Percentiles rank a stretch among this genome's conserved stretches.
Conservation (phyloP, 2,329 filamentous ascomycete genomes). For the Didymella lethalis region DNA sequence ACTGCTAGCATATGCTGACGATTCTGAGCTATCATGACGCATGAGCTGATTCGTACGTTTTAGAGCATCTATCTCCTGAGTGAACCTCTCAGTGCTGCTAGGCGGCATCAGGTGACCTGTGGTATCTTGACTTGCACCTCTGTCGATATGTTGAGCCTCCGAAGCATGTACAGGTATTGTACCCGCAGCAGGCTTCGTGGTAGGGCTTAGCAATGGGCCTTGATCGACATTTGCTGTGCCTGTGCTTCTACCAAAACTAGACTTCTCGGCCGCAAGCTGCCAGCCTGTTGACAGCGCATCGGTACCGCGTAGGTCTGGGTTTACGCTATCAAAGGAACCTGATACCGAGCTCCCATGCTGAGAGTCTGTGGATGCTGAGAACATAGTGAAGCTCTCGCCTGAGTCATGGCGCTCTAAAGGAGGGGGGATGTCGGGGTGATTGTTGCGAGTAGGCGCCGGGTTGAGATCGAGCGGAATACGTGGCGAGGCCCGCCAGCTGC, state of each 20-base stretch:
- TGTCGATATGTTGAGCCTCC: slow-evolving; percentile 17
- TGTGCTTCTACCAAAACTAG: slow-evolving; percentile 45
- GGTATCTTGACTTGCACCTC: slow-evolving; percentile 26
- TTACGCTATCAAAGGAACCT: slow-evolving; percentile 57
- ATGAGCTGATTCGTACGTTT: slow-evolving; percentile 52
- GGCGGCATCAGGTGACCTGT: slow-evolving; percentile 27
- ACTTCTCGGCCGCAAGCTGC: slow-evolving; percentile 35
- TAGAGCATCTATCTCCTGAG: slow-evolving; percentile 50
- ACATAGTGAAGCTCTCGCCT: slow-evolving; percentile 69
- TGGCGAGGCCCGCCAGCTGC: slow-evolving; percentile 59
- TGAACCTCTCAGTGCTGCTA: slow-evolving; percentile 42
- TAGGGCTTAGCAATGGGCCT: slow-evolving; percentile 28
- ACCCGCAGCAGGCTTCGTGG: slow-evolving; percentile 39
- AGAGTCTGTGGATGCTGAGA: slow-evolving; percentile 68
- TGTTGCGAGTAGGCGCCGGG: slow-evolving; percentile 48
- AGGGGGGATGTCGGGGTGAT: slow-evolving; percentile 46
- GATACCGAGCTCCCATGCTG: slow-evolving; percentile 61
- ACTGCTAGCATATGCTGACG: slow-evolving; percentile 48
- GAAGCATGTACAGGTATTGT: slow-evolving; percentile 30
- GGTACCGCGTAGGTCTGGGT: slow-evolving; percentile 35
- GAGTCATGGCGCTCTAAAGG: slow-evolving; percentile 62
- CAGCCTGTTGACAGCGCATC: slow-evolving; percentile 42
- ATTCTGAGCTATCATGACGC: slow-evolving; percentile 52
- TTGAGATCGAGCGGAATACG: slow-evolving; percentile 61
- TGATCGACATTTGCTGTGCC: slow-evolving; percentile 15